Percentiles rank a stretch among this genome's conserved stretches.
Evolutionary conservation across 257 asterid species (phyloP).

Genomic region (Cordia subcordata): DNA sequence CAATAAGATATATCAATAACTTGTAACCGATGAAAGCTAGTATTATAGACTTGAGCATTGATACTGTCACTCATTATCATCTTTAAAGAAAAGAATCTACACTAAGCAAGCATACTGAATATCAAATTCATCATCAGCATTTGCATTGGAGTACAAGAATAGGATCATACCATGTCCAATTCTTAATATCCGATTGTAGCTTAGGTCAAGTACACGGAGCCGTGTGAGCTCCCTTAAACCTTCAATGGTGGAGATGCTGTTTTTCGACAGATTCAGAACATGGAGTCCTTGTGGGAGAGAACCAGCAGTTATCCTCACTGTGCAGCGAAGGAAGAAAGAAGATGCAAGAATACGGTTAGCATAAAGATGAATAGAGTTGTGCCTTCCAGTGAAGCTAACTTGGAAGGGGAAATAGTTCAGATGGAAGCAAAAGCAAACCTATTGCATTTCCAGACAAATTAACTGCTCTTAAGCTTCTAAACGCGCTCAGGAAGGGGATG

Average conservation of each 20-base stretch:
- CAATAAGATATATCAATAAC: too few species aligned
- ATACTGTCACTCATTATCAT: too few species aligned
- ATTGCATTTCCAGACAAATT: constrained; percentile 89
- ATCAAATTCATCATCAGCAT: constrained; percentile 1
- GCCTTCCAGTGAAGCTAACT: background rate
- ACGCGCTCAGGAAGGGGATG: constrained; percentile 85
- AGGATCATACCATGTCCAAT: constrained; percentile 81
- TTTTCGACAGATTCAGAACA: constrained; percentile 80
- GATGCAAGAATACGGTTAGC: constrained; percentile 8
- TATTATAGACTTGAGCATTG: too few species aligned
- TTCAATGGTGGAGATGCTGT: constrained; percentile 78
- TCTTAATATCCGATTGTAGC: constrained; percentile 81
- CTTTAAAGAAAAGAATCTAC: too few species aligned
- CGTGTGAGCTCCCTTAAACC: constrained; percentile 90
- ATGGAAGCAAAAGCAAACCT: constrained; percentile 32
- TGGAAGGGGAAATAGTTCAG: background rate
- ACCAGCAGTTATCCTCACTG: constrained; percentile 88
- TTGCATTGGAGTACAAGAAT: constrained; percentile 8
- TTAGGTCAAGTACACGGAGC: constrained; percentile 90
- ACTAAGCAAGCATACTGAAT: background rate
- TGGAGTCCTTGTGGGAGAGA: constrained; percentile 96
- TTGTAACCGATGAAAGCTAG: too few species aligned
- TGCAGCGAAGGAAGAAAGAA: constrained; percentile 8
- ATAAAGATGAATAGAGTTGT: constrained; percentile 3
- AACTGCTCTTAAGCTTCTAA: constrained; percentile 72